phyloP scores from a whole-genome alignment of 495 filamentous ascomycete species.

The Clohesyomyces aquaticus region DNA sequence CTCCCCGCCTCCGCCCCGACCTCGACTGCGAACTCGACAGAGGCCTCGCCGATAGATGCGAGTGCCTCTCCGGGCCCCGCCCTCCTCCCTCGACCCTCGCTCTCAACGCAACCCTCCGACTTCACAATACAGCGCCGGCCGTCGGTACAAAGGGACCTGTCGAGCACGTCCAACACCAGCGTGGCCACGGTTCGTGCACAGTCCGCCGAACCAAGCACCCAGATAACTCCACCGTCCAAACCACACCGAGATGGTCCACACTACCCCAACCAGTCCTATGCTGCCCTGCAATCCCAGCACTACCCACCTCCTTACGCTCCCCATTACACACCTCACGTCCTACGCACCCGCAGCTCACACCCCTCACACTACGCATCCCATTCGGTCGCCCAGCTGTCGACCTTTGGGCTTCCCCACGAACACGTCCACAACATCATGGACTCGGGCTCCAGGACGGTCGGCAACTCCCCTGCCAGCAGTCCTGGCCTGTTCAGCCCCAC shows the following conservation, averaged over 20 bases:
- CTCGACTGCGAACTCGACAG: slow-evolving; percentile 35
- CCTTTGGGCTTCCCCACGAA: slow-evolving; percentile 34
- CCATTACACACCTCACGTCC: slow-evolving; percentile 19
- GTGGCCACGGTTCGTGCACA: slow-evolving; percentile 40
- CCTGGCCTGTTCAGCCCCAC: slow-evolving; percentile 48
- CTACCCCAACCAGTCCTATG: slow-evolving; percentile 51
- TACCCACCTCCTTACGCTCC: slow-evolving; percentile 44
- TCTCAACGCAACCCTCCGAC: slow-evolving; percentile 1
- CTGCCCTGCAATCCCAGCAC: slow-evolving; percentile 49
- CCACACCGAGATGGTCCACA: slow-evolving; percentile 39
- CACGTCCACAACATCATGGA: slow-evolving; percentile 36
- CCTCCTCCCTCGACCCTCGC: too few relatives aligned
- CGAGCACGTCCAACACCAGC: slow-evolving; percentile 42
- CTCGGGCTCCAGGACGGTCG: slow-evolving; percentile 46
- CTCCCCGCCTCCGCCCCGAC: slow-evolving; percentile 27
- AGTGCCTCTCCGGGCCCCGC: too few relatives aligned
- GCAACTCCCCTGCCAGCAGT: slow-evolving; percentile 48
- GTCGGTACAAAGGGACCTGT: slow-evolving; percentile 37
- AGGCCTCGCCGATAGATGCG: slow-evolving; percentile 19
- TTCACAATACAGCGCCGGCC: slow-evolving; percentile 36
- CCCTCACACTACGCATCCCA: slow-evolving; percentile 40
- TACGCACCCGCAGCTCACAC: slow-evolving; percentile 45
- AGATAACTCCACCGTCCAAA: slow-evolving; percentile 17
- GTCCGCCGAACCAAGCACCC: slow-evolving; percentile 26
- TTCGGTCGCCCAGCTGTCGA: slow-evolving; percentile 37